These are phyloP conservation scores for Buxus sempervirens DNA, from an alignment of 164 flowering plant genomes.

Conservation along the genomic window DNA sequence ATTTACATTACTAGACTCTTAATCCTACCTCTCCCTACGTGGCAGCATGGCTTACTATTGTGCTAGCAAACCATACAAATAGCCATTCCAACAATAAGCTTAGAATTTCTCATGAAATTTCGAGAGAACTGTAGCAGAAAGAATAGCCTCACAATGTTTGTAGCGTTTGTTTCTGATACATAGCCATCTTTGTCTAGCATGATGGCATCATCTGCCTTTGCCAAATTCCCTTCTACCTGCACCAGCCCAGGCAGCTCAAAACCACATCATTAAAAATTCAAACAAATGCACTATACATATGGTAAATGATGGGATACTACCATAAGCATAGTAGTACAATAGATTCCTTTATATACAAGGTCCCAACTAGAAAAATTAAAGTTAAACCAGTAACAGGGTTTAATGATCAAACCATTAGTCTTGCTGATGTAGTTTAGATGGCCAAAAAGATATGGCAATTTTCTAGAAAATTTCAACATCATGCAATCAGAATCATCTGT, in stretches of 20 bases:
- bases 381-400: neutral
- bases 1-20: too few relatives aligned
- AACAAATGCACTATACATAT: neutral
- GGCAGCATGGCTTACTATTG: neutral
- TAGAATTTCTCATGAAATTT: neutral
- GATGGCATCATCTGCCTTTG: constrained; percentile 86
- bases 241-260: constrained; percentile 17
- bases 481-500: neutral
- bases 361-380: neutral
- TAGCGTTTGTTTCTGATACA: constrained; percentile 98
- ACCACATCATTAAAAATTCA: neutral
- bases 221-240: constrained; percentile 90
- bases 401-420: neutral
- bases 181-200: constrained; percentile 98
- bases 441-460: neutral
- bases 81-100: neutral
- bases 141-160: constrained; percentile 70
- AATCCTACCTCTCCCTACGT: neutral
- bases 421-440: neutral
- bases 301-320: neutral
- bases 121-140: neutral
- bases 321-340: neutral
- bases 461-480: neutral
- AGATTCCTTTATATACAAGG: neutral
- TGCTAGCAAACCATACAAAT: neutral